Conservation (phyloP, 805 yeast species). For the Blastobotrys robertii region DNA sequence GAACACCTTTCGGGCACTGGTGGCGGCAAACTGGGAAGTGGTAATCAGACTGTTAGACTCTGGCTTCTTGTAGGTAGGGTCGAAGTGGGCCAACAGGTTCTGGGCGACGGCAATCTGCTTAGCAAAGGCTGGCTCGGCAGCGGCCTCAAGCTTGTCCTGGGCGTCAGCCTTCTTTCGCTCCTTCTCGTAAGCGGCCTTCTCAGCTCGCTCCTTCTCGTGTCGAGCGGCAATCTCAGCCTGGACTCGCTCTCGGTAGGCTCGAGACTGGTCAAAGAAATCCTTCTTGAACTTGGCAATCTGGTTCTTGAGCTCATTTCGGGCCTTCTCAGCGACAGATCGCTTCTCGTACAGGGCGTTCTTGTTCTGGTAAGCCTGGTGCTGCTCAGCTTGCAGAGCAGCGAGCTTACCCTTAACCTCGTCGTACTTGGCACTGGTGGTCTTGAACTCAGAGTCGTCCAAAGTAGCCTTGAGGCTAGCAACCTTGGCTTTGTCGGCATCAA, state of each 20-base stretch:
- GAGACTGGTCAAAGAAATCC: conserved; percentile 66
- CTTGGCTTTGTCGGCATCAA: conserved; percentile 70
- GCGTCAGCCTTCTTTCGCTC: conserved; percentile 54
- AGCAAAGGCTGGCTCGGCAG: conserved; percentile 70
- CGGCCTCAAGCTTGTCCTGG: conserved; percentile 60
- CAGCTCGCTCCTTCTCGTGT: conserved; percentile 59
- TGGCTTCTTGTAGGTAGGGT: conserved; percentile 59
- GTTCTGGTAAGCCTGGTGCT: conserved; percentile 55
- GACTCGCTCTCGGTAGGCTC: conserved; percentile 57
- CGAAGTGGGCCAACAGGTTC: conserved; percentile 60
- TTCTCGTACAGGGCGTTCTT: conserved; percentile 53
- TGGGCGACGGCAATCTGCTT: conserved; percentile 70
- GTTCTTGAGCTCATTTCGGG: conserved; percentile 58
- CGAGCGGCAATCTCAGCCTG: conserved; percentile 62
- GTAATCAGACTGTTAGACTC: conserved; percentile 13
- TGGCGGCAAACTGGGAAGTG: conserved; percentile 23
- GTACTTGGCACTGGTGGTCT: conserved; percentile 59
- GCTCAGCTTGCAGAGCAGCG: conserved; percentile 51
- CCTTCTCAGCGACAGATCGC: conserved; percentile 57
- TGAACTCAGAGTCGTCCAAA: conserved; percentile 43
- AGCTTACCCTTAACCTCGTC: conserved; percentile 57
- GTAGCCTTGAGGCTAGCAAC: conserved; percentile 65
- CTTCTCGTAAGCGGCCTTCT: conserved; percentile 40
- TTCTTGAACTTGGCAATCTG: conserved; percentile 59
- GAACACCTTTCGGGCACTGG: conserved; percentile 30